Conservation (phyloP, 495 filamentous ascomycete genomes). For the Xylaria palmicola region DNA sequence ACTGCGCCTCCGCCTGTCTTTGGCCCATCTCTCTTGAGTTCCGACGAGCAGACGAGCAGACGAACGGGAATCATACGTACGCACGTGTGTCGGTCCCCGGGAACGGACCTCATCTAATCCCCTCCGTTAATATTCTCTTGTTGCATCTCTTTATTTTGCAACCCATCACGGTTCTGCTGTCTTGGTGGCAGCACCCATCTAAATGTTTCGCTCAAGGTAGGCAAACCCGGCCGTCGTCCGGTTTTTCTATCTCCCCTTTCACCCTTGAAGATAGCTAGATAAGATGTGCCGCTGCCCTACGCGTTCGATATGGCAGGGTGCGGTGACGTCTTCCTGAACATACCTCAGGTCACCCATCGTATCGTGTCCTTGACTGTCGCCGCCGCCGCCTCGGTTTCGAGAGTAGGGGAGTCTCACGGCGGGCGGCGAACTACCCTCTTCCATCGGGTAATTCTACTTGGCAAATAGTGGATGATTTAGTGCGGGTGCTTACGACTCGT, state of each 20-base stretch:
- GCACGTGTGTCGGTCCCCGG: neutral
- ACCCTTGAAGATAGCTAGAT: neutral
- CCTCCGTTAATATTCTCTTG: neutral
- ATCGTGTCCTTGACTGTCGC: neutral
- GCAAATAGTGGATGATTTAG: too few species aligned
- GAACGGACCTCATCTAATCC: neutral
- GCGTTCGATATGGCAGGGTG: neutral
- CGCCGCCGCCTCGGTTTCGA: neutral
- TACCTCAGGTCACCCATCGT: neutral
- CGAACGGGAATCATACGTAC: too few species aligned
- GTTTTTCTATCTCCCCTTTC: neutral
- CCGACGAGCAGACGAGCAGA: too few species aligned
- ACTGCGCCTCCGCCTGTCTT: too few species aligned
- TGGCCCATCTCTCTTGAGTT: too few species aligned
- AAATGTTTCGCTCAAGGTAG: slow-evolving; percentile 9
- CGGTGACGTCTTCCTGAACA: neutral
- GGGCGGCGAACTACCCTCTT: too few species aligned
- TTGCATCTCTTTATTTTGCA: neutral
- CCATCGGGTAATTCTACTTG: neutral
- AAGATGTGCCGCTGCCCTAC: neutral
- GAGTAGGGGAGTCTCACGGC: neutral
- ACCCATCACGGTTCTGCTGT: neutral
- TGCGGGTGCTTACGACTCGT: slow-evolving; percentile 2
- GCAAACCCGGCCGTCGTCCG: neutral
- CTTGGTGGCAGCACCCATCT: neutral